Base-by-base conservation (phyloP, 139 green algal genomes). In the Chlorella sp. region DNA sequence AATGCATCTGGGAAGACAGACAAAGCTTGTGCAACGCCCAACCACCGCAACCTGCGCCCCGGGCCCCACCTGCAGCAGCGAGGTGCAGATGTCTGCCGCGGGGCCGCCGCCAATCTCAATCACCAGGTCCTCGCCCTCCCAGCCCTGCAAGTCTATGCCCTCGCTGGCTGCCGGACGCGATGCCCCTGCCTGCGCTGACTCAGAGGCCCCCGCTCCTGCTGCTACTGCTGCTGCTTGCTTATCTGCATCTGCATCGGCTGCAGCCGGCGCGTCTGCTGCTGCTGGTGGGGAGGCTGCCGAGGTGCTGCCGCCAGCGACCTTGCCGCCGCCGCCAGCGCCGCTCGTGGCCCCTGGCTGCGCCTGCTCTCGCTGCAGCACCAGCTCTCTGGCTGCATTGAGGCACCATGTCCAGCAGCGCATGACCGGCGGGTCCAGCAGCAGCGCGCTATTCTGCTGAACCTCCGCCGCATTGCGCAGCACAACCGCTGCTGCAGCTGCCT, bases 341-440 rank as follows among this genome's bases (percentile, higher is more conserved):
- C 28, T n/a, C n/a, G n/a, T n/a, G n/a, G n/a, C n/a, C n/a, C n/a
- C 28, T 23, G 38, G 34, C 36, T 51, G 44, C 44, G 44, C 44
- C 44, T 51, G 44, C 7, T 71, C 38, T 34, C 55, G 75, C 75
- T 82, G 75, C 75, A 71, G 75, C 56, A 82, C 75, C 56, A 82
- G 75, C 75, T 82, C 75, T 0, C 75, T 36, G 4, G 75, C 75
- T 13, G 80, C 80, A 38, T 85, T 47, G 30, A 85, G 65, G 21
- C 47, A 47, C 47, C 68, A 74, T 6, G 47, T 85, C 80, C 80
- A 85, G 67, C 80, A 85, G 1, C 68, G 67, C 80, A 85, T 74
- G 65, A 74, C 67, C 9, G 80, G 80, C 1, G 67, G 34, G 30
- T 74, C 36, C 9, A 85, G 32, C 47, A 85, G 80, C 47, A 85